These are phyloP conservation scores for Wickerhamomyces rabaulensis DNA, from an alignment of 805 yeast species.

Conservation along the genomic window DNA sequence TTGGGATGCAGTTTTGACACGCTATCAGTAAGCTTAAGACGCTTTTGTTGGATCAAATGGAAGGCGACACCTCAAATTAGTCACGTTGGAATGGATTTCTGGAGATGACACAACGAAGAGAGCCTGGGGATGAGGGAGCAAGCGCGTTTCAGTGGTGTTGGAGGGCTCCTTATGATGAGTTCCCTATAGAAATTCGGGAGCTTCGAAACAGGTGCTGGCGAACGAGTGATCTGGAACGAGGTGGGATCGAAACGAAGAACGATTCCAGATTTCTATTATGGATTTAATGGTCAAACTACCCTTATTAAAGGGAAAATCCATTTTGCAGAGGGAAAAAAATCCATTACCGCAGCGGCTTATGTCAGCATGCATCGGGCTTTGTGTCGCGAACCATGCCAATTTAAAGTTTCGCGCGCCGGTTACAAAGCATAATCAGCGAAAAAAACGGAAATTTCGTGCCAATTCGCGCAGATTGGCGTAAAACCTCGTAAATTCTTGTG, in stretches of 20 bases:
- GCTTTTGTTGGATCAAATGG: neutral
- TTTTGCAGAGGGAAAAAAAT: too few species aligned
- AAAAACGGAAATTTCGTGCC: neutral
- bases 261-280: neutral
- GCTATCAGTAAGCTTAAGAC: too few species aligned
- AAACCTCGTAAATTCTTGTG: neutral
- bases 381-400: neutral
- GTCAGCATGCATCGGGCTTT: neutral
- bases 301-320: neutral
- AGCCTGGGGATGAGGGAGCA: neutral
- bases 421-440: neutral
- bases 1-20: too few species aligned
- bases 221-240: neutral
- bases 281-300: neutral
- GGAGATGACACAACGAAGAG: neutral
- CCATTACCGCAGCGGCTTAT: too few species aligned
- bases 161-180: neutral
- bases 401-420: neutral
- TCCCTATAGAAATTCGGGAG: neutral
- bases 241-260: neutral
- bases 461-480: neutral
- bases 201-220: neutral
- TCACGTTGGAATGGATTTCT: neutral
- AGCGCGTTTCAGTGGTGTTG: neutral
- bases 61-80: neutral